Conservation (phyloP, 179 eudicot genomes). For the Sideroxylon spinosum region DNA sequence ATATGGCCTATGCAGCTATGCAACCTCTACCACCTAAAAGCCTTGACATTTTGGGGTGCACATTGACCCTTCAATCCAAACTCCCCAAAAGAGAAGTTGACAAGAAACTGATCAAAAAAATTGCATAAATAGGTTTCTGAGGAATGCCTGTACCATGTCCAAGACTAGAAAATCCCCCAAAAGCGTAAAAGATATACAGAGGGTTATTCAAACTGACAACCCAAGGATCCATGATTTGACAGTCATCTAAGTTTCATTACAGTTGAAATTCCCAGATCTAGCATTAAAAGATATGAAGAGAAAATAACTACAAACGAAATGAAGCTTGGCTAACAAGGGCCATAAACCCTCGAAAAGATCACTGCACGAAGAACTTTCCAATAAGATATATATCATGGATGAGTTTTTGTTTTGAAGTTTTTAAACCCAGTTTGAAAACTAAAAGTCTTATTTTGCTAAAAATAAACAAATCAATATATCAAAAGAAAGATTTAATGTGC, state of each 20-base stretch:
- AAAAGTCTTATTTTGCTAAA: neutral
- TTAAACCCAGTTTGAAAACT: neutral
- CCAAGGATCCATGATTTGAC: neutral
- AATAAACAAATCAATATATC: neutral
- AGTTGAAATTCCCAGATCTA: neutral
- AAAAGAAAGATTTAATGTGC: neutral
- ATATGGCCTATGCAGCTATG: too few relatives aligned
- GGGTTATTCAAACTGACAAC: neutral
- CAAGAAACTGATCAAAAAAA: neutral
- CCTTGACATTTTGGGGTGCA: neutral
- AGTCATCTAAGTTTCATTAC: too few relatives aligned
- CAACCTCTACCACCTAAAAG: neutral
- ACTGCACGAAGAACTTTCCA: neutral
- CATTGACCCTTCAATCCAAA: neutral
- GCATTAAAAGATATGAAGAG: neutral
- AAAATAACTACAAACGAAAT: neutral
- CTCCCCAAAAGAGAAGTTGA: neutral
- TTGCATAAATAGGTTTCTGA: neutral
- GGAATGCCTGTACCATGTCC: too few relatives aligned
- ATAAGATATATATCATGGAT: neutral
- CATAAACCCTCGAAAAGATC: neutral
- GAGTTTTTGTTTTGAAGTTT: neutral
- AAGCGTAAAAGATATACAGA: neutral
- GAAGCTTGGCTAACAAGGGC: neutral
- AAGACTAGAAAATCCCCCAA: neutral